Evolutionary conservation across 345 rosid genomes (phyloP).

Genomic region (Gossypium rotundifolium): DNA sequence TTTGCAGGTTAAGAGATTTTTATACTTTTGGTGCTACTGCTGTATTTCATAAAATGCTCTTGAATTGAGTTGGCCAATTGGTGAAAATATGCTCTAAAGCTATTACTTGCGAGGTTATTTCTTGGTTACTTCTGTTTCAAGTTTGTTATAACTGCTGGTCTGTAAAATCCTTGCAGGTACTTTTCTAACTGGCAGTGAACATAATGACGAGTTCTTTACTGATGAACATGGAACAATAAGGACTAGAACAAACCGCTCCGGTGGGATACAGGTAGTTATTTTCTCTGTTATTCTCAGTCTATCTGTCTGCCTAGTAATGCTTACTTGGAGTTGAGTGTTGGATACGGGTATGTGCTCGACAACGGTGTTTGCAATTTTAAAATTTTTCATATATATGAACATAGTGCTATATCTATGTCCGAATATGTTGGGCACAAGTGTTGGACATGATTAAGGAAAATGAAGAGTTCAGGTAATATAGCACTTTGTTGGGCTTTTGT

Average conservation of each 20-base stretch:
- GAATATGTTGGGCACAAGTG: too few relatives aligned
- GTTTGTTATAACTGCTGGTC: neutral
- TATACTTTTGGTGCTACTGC: slow-evolving; percentile 1
- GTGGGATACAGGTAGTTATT: slow-evolving; percentile 72
- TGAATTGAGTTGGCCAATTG: neutral
- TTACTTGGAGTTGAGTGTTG: too few relatives aligned
- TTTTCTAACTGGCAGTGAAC: slow-evolving; percentile 80
- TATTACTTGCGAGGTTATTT: neutral
- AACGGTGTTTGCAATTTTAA: too few relatives aligned
- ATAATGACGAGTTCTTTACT: slow-evolving; percentile 78
- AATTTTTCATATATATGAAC: too few relatives aligned
- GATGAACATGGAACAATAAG: slow-evolving; percentile 69
- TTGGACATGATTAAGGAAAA: neutral
- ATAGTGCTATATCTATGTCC: too few relatives aligned
- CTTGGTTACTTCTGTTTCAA: neutral
- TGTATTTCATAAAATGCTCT: slow-evolving; percentile 14
- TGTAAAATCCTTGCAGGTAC: slow-evolving; percentile 49
- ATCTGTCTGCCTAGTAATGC: too few relatives aligned
- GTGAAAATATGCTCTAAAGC: neutral
- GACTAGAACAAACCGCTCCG: slow-evolving; percentile 92
- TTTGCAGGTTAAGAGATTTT: slow-evolving; percentile 60
- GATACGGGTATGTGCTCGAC: neutral
- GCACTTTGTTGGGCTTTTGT: neutral
- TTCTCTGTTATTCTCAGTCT: neutral
- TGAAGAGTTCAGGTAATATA: neutral